A percentile compares a stretch with the other conserved stretches of the same genome.
Conservation (phyloP, 2,329 filamentous ascomycete species). For the Xylaria polymorpha region DNA sequence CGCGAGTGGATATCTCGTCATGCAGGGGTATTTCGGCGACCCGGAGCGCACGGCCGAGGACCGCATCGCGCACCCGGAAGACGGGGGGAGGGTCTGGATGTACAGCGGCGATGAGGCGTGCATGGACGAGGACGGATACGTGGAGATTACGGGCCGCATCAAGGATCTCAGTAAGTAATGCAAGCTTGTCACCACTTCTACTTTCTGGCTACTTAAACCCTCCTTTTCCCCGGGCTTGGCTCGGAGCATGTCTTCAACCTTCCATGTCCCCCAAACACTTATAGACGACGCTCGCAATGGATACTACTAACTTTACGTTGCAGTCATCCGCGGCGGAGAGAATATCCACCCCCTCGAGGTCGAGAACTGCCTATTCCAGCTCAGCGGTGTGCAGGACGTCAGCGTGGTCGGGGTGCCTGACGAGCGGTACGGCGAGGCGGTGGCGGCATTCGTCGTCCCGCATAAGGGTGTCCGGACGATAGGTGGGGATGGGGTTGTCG, state of each 20-base stretch:
- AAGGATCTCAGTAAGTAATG: constrained; percentile 78
- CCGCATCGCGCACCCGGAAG: constrained; percentile 51
- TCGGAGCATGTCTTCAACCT: not conserved
- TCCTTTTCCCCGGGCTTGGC: not conserved
- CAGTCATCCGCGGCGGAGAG: constrained; percentile 87
- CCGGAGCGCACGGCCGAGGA: constrained; percentile 75
- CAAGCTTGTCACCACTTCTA: not conserved
- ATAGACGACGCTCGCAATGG: not conserved
- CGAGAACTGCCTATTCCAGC: constrained; percentile 85
- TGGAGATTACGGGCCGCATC: constrained; percentile 89
- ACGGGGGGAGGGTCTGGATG: constrained; percentile 76
- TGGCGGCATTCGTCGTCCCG: constrained; percentile 82
- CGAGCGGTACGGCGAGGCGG: constrained; percentile 84
- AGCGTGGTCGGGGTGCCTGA: constrained; percentile 88
- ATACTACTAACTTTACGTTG: not conserved
- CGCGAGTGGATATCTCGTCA: constrained; percentile 85
- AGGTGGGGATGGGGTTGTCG: constrained; percentile 42
- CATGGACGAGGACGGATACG: constrained; percentile 85
- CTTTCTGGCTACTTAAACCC: not conserved
- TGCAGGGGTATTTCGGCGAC: constrained; percentile 92
- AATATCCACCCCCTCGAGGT: constrained; percentile 96
- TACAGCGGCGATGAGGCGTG: constrained; percentile 89
- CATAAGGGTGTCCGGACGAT: constrained; percentile 52
- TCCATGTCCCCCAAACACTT: not conserved
- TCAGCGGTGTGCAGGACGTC: constrained; percentile 74